Base-by-base conservation (phyloP, 2,329 filamentous ascomycete species). In the Apiospora phragmitis region DNA sequence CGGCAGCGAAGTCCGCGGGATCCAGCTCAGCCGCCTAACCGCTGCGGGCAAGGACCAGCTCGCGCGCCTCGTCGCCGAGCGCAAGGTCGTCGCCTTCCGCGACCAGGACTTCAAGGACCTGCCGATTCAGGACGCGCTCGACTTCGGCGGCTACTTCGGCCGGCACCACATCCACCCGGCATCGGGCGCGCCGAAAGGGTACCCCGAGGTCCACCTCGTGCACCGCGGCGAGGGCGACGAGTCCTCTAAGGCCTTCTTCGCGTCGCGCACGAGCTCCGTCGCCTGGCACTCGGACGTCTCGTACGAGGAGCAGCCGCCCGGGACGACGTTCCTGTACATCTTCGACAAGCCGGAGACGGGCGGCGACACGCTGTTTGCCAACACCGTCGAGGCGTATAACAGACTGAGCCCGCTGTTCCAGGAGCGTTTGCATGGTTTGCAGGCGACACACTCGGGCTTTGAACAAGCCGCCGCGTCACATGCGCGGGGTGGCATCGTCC, bases 231-330 rank as follows among this genome's bases (percentile, higher is more conserved):
- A 89, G 3, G 89, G 89, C 8, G 91, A 93, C 75, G 89, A 86
- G 8, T 87, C 85, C 2, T 87, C 85, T 16, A 81, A 86, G 18
- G 83, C 87, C 47, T 92, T 91, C 80, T 90, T 93, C 71, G 83
- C 77, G 71, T 88, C 89, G 65, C 88, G 92, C 29, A 95, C 93
- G 4, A 95, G 91, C 81, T 93, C 91, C 0, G 90, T 97, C 1
- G 93, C 93, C 9, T 97, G 94, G 94, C 94, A 97, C 83, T 93
- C 91, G 0, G 94, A 97, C 75, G 91, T 97, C 1, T 93, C 92
- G 0, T 97, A 97, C 79, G 95, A 97, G 83, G 84, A 89, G 74
- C 94, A 98, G 82, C 94, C 95, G 1, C 94, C 95, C 0, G 94
- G 94, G 41, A 97, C 94, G 0, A 97, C 95, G 0, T 97, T 97